Conservation (phyloP, 2,329 filamentous ascomycete species). For the Aspergillus costaricaensis region DNA sequence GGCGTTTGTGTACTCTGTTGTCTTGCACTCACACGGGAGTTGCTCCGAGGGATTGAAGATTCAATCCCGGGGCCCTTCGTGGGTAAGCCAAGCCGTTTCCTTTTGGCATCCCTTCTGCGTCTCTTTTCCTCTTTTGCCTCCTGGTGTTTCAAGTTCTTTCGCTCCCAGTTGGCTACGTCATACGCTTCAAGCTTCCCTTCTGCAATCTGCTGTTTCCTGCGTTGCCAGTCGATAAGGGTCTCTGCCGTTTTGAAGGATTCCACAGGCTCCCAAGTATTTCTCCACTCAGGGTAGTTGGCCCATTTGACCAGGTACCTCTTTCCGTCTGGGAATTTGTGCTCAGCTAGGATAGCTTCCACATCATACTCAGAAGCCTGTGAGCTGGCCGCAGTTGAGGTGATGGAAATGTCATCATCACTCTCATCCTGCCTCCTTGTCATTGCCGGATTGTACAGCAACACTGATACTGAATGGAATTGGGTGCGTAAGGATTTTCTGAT, state of each 20-base stretch:
- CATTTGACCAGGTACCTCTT: conserved; percentile 64
- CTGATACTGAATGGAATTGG: neutral
- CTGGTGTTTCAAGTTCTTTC: conserved; percentile 23
- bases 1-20: neutral
- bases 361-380: conserved; percentile 53
- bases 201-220: conserved; percentile 34
- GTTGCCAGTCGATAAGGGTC: conserved; percentile 45
- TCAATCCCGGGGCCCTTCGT: too few relatives aligned
- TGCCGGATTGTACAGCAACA: neutral
- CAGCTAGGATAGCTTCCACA: conserved; percentile 57
- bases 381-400: conserved; percentile 55
- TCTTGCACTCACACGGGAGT: neutral
- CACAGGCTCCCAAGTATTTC: conserved; percentile 58
- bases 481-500: neutral
- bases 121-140: conserved; percentile 27
- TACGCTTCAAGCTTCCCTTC: conserved; percentile 34
- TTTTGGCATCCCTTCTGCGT: conserved; percentile 32
- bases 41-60: neutral
- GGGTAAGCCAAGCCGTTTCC: conserved; percentile 25
- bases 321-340: conserved; percentile 41
- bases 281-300: conserved; percentile 60
- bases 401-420: conserved; percentile 56
- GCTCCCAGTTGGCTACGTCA: conserved; percentile 36
- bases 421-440: conserved; percentile 18
- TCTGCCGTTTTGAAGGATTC: conserved; percentile 42